These are phyloP conservation scores for Heterobasidion annosum DNA, from an alignment of 1,284 basidiomycete genomes.

Conservation along the genomic window DNA sequence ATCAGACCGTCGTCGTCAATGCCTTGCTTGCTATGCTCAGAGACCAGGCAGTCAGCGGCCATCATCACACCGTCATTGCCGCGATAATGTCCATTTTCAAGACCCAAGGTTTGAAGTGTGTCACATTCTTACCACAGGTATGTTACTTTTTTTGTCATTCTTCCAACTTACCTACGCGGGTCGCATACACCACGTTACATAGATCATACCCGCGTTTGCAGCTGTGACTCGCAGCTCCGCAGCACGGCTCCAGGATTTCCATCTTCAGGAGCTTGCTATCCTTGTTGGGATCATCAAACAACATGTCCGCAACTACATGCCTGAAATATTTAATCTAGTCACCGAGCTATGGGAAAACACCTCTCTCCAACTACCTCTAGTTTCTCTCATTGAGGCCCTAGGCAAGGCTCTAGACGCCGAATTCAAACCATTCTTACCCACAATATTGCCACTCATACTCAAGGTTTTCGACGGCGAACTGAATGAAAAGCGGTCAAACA, in stretches of 20 bases:
- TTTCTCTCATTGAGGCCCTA: conserved; percentile 91
- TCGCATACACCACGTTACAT: conserved; percentile 4
- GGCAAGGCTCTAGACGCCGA: conserved; percentile 95
- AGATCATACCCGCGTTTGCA: conserved; percentile 97
- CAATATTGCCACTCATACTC: conserved; percentile 84
- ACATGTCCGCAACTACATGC: conserved; percentile 90
- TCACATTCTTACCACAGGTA: conserved; percentile 91
- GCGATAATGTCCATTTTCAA: conserved; percentile 99
- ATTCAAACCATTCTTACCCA: conserved; percentile 96
- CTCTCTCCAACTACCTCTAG: conserved; percentile 85
- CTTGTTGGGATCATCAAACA: conserved; percentile 97
- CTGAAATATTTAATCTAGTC: conserved; percentile 76
- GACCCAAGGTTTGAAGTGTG: conserved; percentile 95
- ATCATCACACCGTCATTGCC: conserved; percentile 93
- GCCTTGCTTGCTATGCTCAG: conserved; percentile 84
- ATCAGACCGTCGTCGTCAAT: conserved; percentile 93
- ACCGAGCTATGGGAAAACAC: conserved; percentile 87
- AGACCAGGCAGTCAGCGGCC: conserved; percentile 78
- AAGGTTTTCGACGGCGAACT: conserved; percentile 87
- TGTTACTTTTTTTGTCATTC: background rate
- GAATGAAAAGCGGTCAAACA: conserved; percentile 68
- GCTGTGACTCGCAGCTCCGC: conserved; percentile 79
- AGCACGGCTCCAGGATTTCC: conserved; percentile 85
- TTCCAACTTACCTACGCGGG: conserved; percentile 2
- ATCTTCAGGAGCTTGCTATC: conserved; percentile 94